These are phyloP conservation scores for Sporothrix dimorphospora DNA, from an alignment of 2,329 filamentous ascomycete species.

Conservation along the genomic window DNA sequence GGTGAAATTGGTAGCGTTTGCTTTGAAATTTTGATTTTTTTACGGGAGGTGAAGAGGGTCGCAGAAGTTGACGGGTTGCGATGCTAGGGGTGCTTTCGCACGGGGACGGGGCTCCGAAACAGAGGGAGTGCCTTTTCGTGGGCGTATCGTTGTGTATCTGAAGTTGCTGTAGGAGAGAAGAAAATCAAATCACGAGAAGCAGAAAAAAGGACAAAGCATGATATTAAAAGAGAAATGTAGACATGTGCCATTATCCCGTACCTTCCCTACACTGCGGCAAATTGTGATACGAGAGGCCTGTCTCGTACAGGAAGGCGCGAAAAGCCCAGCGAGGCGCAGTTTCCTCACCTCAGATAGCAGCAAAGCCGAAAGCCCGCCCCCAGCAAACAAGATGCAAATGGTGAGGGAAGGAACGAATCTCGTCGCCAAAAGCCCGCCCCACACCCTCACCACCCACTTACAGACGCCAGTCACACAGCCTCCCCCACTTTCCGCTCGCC, in stretches of 20 bases:
- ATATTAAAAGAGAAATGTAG: constrained; percentile 13
- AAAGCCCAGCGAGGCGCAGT: constrained; percentile 30
- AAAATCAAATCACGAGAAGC: constrained; percentile 12
- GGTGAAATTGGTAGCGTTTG: not conserved
- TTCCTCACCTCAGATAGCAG: constrained; percentile 6
- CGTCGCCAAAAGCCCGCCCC: not conserved
- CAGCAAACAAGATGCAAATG: not conserved
- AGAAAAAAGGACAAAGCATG: constrained; percentile 12
- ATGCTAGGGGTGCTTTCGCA: constrained; percentile 26
- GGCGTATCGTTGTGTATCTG: constrained; percentile 11
- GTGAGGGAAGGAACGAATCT: constrained; percentile 17
- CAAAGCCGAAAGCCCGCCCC: not conserved
- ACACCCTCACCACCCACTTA: constrained; percentile 8
- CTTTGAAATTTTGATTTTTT: not conserved
- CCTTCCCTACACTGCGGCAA: not conserved
- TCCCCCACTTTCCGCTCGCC: constrained; percentile 20
- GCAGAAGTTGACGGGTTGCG: constrained; percentile 19
- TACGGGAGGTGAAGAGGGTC: not conserved
- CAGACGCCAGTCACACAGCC: constrained; percentile 20
- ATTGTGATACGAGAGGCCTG: constrained; percentile 4
- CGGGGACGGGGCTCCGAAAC: constrained; percentile 4
- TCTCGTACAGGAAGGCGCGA: constrained; percentile 13
- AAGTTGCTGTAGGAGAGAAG: constrained; percentile 8
- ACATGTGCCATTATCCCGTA: not conserved
- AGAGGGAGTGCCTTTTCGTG: constrained; percentile 1